Base-by-base conservation (phyloP, 2,329 filamentous ascomycete genomes). In the Teratosphaeria gauchensis region DNA sequence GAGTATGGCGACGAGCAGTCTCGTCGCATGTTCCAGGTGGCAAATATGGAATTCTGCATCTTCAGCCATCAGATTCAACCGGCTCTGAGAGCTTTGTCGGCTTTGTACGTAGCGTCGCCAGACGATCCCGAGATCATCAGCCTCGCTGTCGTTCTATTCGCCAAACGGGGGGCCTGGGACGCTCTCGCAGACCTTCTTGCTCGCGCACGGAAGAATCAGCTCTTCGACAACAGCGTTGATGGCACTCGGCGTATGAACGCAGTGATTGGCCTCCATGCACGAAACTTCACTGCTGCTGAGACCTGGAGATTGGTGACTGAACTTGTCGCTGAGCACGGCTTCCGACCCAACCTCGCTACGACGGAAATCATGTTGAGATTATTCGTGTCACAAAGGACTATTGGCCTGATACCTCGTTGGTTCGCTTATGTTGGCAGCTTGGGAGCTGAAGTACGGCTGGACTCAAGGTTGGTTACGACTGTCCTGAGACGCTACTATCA, bases 401-500 rank as follows among this genome's bases (percentile, higher is more conserved):
- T 66, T n/a, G 53, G 58, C 19, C 56, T 66, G 14, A 63, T 71
- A 21, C 55, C 62, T 6, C 32, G 58, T 12, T 72, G 70, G 70
- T 51, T 70, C 8, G 32, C 56, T 1, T 64, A 64, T 53, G 30
- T 66, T 24, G 55, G 48, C 14, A 55, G 30, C 14, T 12, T 65
- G 4, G 68, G 64, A 5, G n/a, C 55, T 14, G 48, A 55, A 11
- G 59, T 62, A 54, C 19, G 60, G 8, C 42, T 72, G 12, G 59
- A 64, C 30, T 51, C 61, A 5, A 32, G 33, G 21, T 55, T 63
- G 6, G 68, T 63, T 9, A 59, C 62, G 6, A 53, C 52, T 12
- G 48, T 72, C 53, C 35, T 72, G 28, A 61, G 58, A n/a, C 54
- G 54, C 6, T 71, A 61, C 58, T 72, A 67, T 56, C 60, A 58